Base-by-base conservation (phyloP, 257 asterid genomes). In the Nicotiana attenuata region DNA sequence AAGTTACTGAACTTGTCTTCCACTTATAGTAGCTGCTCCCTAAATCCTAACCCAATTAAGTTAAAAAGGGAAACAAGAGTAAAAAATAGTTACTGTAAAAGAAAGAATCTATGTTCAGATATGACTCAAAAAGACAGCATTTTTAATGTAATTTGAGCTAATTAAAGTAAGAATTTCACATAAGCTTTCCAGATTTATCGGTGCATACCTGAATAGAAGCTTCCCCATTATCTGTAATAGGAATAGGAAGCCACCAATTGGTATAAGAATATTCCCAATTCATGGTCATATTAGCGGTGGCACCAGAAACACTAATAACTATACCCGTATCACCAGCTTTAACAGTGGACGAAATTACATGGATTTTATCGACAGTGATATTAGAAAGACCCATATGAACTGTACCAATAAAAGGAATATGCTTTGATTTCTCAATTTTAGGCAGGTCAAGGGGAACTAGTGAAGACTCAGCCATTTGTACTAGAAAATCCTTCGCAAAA, bases 241-340 rank as follows among this genome's bases (percentile, higher is more conserved):
- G 38, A 85, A 94, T 53, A 0, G 98, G 97, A 77, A 96, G 9
- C 83, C 68, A 89, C 97, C 95, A 92, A 61, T 86, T 84, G 20
- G 81, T 86, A 87, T 96, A 96, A 0, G 92, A 84, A 87, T 96
- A 96, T 89, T 84, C 81, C 99, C 99, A 96, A 71, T 87, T 80
- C 97, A 92, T 78, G 78, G 91, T 89, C 90, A 96, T 53, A 88
- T 92, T 90, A 0, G 97, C 99, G 24, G 95, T 93, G 60, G 98
- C 98, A 1, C 94, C 98, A 76, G 97, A 84, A 76, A 92, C 92
- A 82, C 86, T 91, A 11, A 96, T 84, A 61, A 91, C 84, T 8
- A 94, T 85, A 28, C 97, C 98, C 45, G 76, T 81, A 81, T 93
- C 98, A 41, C 98, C 98, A 60, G 89, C 75, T 85, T 82, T 86